phyloP scores from a whole-genome alignment of 176 grass and related monocot species.

The Oryza punctata region DNA sequence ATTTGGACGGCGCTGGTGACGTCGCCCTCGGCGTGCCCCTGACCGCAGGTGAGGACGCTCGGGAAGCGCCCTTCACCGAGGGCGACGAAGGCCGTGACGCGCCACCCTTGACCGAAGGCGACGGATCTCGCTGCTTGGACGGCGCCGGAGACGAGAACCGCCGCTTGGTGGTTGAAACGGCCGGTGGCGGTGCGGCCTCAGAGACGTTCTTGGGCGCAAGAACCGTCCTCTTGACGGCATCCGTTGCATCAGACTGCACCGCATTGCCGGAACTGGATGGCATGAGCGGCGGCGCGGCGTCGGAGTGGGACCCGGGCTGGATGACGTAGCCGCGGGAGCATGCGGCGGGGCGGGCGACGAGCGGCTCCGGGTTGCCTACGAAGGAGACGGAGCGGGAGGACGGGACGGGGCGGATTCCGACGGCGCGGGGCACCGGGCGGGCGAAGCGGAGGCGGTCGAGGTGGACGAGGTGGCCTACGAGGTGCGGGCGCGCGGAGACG shows the following conservation, averaged over 20 bases:
- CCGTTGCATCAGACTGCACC: neutral
- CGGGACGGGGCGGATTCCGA: conserved; percentile 67
- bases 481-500: conserved; percentile 56
- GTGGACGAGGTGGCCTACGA: conserved; percentile 88
- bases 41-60: conserved; percentile 49
- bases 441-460: conserved; percentile 77
- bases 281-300: conserved; percentile 66
- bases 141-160: conserved; percentile 69
- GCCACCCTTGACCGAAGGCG: conserved; percentile 21
- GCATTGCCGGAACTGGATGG: conserved; percentile 41
- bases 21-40: conserved; percentile 46
- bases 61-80: conserved; percentile 12
- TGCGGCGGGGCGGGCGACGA: conserved; percentile 52
- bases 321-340: conserved; percentile 64
- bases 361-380: conserved; percentile 52
- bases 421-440: conserved; percentile 65
- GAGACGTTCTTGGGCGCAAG: conserved; percentile 58
- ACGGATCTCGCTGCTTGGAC: conserved; percentile 51
- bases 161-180: conserved; percentile 20
- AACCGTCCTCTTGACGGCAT: conserved; percentile 30
- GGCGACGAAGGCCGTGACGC: conserved; percentile 43
- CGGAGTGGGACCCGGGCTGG: conserved; percentile 54
- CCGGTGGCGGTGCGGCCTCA: neutral
- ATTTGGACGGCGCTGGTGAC: conserved; percentile 83
- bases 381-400: conserved; percentile 54